These are phyloP conservation scores for Termitomyces sp. DNA, from an alignment of 768 basidiomycete species.

Conservation along the genomic window DNA sequence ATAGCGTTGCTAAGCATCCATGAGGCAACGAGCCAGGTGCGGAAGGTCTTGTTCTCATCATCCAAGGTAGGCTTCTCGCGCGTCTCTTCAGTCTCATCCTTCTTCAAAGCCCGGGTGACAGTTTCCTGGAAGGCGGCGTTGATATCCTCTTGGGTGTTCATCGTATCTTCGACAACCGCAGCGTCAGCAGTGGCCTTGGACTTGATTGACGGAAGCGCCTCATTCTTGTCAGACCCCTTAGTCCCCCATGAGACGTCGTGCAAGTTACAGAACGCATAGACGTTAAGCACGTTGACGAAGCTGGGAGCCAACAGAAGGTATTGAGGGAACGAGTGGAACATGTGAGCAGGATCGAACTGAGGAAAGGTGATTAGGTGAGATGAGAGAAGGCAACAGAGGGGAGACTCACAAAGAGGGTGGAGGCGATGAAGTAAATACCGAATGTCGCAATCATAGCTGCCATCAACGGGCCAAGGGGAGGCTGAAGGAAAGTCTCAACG, in stretches of 20 bases:
- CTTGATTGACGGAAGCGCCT: slow-evolving; percentile 71
- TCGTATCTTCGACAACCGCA: slow-evolving; percentile 72
- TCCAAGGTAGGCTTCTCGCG: slow-evolving; percentile 72
- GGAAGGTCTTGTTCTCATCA: slow-evolving; percentile 81
- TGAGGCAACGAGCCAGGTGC: slow-evolving; percentile 71
- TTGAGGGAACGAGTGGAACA: slow-evolving; percentile 92
- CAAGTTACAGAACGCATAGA: slow-evolving; percentile 96
- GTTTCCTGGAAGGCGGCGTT: slow-evolving; percentile 83
- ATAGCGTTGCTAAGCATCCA: too few relatives aligned
- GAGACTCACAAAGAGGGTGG: slow-evolving; percentile 75
- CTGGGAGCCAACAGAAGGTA: slow-evolving; percentile 87
- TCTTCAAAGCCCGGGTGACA: slow-evolving; percentile 71
- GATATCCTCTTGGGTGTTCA: slow-evolving; percentile 72
- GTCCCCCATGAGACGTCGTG: slow-evolving; percentile 96
- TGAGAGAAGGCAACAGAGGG: background rate
- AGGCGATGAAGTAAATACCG: slow-evolving; percentile 82
- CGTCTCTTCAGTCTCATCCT: slow-evolving; percentile 45
- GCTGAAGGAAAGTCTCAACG: slow-evolving; percentile 62
- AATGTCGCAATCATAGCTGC: slow-evolving; percentile 89
- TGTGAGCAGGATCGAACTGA: slow-evolving; percentile 94
- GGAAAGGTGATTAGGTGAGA: slow-evolving; percentile 1
- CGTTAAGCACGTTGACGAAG: slow-evolving; percentile 93
- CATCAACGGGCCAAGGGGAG: slow-evolving; percentile 79
- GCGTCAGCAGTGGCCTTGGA: slow-evolving; percentile 55
- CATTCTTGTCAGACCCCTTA: slow-evolving; percentile 85